Base-by-base conservation (phyloP, 192 early-diverging fungal genomes). In the Podila verticillata region DNA sequence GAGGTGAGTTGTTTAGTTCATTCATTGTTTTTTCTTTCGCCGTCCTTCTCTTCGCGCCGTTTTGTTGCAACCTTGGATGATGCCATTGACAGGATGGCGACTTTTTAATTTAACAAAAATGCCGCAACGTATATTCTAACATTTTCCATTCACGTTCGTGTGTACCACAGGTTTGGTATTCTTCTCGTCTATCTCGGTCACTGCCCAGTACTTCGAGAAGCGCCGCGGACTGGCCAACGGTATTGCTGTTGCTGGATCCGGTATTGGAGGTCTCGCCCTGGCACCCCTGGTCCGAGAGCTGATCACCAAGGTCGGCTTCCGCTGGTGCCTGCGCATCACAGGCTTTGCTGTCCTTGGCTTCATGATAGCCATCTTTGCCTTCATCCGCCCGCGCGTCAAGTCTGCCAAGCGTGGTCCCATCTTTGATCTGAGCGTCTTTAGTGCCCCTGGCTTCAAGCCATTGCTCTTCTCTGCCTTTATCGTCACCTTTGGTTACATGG, bases 221-320 rank as follows among this genome's bases (percentile, higher is more conserved):
- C 71, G 80, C 20, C 88, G 92, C 31, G 88, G 88, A 5, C 66
- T 93, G 29, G 92, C 91, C 0, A 92, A 87, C 26, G 92, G 92
- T 30, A 61, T 92, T 58, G 87, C 91, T 3, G 88, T 93, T 0
- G 82, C 89, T n/a, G 92, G 92, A 2, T 89, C 91, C 2, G 92
- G 92, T 29, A 82, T 93, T 54, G 92, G 92, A 39, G 91, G 90
- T 28, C 67, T 93, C 19, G 77, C 87, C 5, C 57, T 93, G 48
- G 85, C 90, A 6, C 92, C 92, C 0, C 51, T 84, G 73, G 81
- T 74, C 10, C 68, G 79, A 54, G 35, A 49, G 24, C 51, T 88
- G 56, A 74, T 88, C 35, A 30, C 47, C 4, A 28, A 73, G 30
- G 51, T 83, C 15, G 86, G 86, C 0, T 73, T 82, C 47, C 75